Percentiles rank a stretch among this genome's conserved stretches.
These are phyloP conservation scores for Bryoerythrophyllum caledonicum DNA, from an alignment of 225 moss, liverwort and hornwort species.

Conservation along the genomic window DNA sequence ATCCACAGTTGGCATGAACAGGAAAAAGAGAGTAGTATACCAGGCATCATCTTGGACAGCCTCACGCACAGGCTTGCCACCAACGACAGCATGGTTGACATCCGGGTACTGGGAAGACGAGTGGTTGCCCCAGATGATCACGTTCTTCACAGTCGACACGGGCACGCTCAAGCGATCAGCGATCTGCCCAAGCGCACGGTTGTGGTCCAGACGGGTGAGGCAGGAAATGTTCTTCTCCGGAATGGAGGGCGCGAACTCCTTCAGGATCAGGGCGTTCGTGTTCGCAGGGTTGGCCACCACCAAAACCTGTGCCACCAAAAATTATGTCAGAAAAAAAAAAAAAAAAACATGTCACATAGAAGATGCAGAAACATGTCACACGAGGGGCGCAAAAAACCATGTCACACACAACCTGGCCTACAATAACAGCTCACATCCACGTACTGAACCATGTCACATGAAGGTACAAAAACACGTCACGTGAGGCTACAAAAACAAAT, in stretches of 20 bases:
- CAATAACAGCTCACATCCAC: too few relatives aligned
- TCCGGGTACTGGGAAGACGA: slow-evolving; percentile 98
- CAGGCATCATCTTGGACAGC: slow-evolving; percentile 79
- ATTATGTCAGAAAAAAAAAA: background rate
- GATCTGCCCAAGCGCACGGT: slow-evolving; percentile 94
- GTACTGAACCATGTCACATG: too few relatives aligned
- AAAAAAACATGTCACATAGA: background rate
- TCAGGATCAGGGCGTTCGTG: slow-evolving; percentile 95
- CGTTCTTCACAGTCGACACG: slow-evolving; percentile 88
- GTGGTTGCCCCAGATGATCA: slow-evolving; percentile 98
- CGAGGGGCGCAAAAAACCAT: too few relatives aligned
- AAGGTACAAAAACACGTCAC: too few relatives aligned
- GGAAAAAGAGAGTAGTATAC: slow-evolving; percentile 26
- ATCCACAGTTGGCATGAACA: background rate
- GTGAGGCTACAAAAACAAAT: too few relatives aligned
- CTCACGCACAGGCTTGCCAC: slow-evolving; percentile 77
- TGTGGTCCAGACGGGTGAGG: slow-evolving; percentile 93
- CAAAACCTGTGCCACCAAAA: slow-evolving; percentile 62
- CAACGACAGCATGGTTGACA: slow-evolving; percentile 86
- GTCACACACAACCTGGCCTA: too few relatives aligned
- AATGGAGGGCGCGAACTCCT: slow-evolving; percentile 97
- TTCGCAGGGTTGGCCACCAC: slow-evolving; percentile 98
- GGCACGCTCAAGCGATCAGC: slow-evolving; percentile 83
- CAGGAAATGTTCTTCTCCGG: slow-evolving; percentile 96
- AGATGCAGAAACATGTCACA: too few relatives aligned